Percentiles rank a stretch among this genome's conserved stretches.
Evolutionary conservation across 768 basidiomycete species (phyloP).

Genomic region (Suillus occidentalis): DNA sequence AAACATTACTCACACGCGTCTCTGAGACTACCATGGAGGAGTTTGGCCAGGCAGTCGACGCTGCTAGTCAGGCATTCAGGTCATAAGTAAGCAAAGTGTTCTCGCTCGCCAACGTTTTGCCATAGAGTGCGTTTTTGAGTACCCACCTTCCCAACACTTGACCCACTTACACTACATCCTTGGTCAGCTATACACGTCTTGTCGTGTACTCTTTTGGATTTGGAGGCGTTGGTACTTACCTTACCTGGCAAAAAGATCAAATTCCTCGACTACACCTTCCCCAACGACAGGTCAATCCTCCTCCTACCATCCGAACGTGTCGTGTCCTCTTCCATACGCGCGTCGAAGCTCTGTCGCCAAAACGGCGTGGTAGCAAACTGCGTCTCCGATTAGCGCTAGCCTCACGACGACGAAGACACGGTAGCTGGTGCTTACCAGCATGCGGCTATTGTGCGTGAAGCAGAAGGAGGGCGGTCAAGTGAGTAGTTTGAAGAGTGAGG

Average conservation of each 20-base stretch:
- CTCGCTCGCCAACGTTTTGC: conserved; percentile 86
- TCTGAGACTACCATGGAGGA: conserved; percentile 85
- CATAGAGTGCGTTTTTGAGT: conserved; percentile 64
- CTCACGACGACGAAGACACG: conserved; percentile 52
- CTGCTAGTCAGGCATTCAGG: conserved; percentile 84
- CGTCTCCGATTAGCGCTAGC: conserved; percentile 47
- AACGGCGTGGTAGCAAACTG: conserved; percentile 57
- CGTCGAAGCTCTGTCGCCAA: conserved; percentile 54
- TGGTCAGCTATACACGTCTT: too few species aligned
- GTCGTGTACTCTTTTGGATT: too few species aligned
- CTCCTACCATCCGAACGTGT: conserved; percentile 44
- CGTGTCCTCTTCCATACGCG: conserved; percentile 47
- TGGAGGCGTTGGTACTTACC: conserved; percentile 46
- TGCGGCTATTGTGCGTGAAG: conserved; percentile 59
- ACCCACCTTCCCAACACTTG: conserved; percentile 2
- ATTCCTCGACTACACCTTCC: conserved; percentile 81
- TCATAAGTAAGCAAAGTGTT: conserved; percentile 83
- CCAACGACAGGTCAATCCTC: conserved; percentile 52
- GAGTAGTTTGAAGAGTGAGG: conserved; percentile 50
- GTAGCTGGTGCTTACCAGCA: conserved; percentile 55
- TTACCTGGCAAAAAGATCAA: conserved; percentile 94
- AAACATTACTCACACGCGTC: conserved; percentile 84
- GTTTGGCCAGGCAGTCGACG: conserved; percentile 79
- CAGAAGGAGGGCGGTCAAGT: conserved; percentile 37
- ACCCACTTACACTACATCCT: conserved; percentile 3